phyloP scores from a whole-genome alignment of 495 filamentous ascomycete genomes.

The Echria macrotheca region DNA sequence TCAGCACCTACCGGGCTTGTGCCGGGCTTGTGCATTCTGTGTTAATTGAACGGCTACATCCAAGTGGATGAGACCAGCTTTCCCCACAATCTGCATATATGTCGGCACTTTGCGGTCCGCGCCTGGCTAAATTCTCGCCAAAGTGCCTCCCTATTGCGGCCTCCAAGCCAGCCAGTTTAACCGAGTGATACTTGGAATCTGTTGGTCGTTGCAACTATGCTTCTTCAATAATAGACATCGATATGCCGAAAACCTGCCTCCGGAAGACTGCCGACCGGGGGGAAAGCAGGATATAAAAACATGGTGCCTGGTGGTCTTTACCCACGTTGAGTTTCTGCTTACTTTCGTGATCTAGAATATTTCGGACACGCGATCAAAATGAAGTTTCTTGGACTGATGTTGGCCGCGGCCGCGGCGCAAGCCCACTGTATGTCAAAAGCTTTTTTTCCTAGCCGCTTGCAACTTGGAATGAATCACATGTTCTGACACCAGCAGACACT shows the following conservation, averaged over 20 bases:
- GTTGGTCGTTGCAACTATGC: too few species aligned
- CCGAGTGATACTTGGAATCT: background rate
- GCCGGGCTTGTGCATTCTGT: too few species aligned
- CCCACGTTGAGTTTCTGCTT: too few species aligned
- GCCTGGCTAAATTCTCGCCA: constrained; percentile 3
- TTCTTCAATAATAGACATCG: too few species aligned
- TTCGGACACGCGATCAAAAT: too few species aligned
- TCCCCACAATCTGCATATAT: background rate
- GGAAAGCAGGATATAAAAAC: too few species aligned
- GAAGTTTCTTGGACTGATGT: background rate
- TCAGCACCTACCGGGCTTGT: too few species aligned
- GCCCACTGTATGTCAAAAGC: background rate
- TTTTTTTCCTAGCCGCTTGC: background rate
- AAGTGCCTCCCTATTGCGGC: background rate
- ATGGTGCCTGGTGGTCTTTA: too few species aligned
- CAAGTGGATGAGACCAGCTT: background rate
- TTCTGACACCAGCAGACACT: constrained; percentile 25
- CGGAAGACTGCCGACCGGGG: too few species aligned
- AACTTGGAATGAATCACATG: background rate
- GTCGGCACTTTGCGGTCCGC: constrained; percentile 7
- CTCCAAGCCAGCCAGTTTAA: constrained; percentile 3
- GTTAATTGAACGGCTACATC: too few species aligned
- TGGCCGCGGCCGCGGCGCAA: background rate
- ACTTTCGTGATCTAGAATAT: too few species aligned
- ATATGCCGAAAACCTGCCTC: too few species aligned